Percentiles rank a stretch among this genome's conserved stretches.
Conservation (phyloP, 1,284 basidiomycete species). For the Ustilago curta region DNA sequence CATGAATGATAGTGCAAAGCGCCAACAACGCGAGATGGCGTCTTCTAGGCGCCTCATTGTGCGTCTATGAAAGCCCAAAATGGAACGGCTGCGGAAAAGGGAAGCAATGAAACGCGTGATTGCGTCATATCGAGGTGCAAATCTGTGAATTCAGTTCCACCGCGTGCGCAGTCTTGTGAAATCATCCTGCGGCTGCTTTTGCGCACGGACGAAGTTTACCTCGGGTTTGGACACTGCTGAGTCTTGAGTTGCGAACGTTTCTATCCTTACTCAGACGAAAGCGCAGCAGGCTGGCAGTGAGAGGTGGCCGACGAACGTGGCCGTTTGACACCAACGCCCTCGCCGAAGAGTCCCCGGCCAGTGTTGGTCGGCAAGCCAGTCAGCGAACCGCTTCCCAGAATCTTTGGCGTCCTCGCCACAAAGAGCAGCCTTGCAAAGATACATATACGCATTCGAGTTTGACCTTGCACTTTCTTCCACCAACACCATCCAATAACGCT, state of each 20-base stretch:
- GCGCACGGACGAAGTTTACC: constrained; percentile 16
- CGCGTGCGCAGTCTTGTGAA: constrained; percentile 14
- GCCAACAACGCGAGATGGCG: too few species aligned
- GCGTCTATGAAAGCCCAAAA: too few species aligned
- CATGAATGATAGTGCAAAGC: too few species aligned
- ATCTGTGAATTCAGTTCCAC: constrained; percentile 9
- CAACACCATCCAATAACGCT: background rate
- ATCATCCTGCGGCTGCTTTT: background rate
- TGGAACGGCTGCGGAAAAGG: too few species aligned
- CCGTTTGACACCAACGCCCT: too few species aligned
- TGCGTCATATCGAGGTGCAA: constrained; percentile 38
- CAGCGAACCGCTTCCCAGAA: background rate
- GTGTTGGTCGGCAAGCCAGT: background rate
- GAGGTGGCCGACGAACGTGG: background rate
- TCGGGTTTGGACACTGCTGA: background rate
- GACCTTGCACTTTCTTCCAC: background rate
- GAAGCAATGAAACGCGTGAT: constrained; percentile 20
- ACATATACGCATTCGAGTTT: constrained; percentile 1
- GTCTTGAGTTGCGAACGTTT: background rate
- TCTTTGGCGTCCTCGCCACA: constrained; percentile 4
- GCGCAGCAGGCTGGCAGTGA: too few species aligned
- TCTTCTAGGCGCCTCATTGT: constrained; percentile 1
- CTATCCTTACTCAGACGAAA: too few species aligned
- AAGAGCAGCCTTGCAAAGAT: background rate
- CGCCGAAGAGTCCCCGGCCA: too few species aligned